A percentile compares a stretch with the other conserved stretches of the same genome.
These are phyloP conservation scores for Naganishia cerealis DNA, from an alignment of 1,284 basidiomycete species.

Conservation along the genomic window DNA sequence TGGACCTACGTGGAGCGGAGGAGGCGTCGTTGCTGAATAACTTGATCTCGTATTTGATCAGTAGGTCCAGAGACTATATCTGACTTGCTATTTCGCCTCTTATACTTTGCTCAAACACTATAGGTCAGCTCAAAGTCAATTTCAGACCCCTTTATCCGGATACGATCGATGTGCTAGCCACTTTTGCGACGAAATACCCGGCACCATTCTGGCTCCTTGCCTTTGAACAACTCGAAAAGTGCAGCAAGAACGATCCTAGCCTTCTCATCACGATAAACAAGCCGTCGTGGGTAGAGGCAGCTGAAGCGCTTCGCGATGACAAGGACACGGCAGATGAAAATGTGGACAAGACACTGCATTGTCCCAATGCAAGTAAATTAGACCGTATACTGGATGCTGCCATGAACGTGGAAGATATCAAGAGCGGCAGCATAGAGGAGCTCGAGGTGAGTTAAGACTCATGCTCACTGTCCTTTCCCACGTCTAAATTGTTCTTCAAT, in stretches of 20 bases:
- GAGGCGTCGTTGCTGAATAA: conserved; percentile 64
- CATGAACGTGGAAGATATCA: conserved; percentile 36
- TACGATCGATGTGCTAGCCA: conserved; percentile 67
- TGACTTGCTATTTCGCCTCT: background rate
- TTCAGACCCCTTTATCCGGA: conserved; percentile 83
- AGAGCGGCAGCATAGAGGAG: conserved; percentile 42
- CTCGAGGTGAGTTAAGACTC: conserved; percentile 38
- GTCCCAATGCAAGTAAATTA: conserved; percentile 43
- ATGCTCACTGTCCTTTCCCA: background rate
- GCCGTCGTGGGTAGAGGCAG: conserved; percentile 44
- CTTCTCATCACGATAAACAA: conserved; percentile 40
- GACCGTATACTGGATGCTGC: conserved; percentile 30
- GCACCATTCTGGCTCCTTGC: conserved; percentile 71
- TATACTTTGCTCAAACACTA: conserved; percentile 23
- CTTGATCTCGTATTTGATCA: conserved; percentile 46
- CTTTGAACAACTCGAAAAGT: conserved; percentile 63
- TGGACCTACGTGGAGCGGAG: conserved; percentile 48
- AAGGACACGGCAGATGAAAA: conserved; percentile 21
- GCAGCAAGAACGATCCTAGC: conserved; percentile 36
- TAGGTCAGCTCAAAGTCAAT: conserved; percentile 84
- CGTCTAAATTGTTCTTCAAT: background rate
- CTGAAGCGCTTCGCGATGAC: conserved; percentile 40
- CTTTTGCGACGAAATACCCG: conserved; percentile 63
- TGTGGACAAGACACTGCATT: conserved; percentile 48
- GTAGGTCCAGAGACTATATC: conserved; percentile 1